Evolutionary conservation across 2,329 filamentous ascomycete genomes (phyloP), one percentile per base, ranked within the genome.

Genomic region (Aspergillus sp.): DNA sequence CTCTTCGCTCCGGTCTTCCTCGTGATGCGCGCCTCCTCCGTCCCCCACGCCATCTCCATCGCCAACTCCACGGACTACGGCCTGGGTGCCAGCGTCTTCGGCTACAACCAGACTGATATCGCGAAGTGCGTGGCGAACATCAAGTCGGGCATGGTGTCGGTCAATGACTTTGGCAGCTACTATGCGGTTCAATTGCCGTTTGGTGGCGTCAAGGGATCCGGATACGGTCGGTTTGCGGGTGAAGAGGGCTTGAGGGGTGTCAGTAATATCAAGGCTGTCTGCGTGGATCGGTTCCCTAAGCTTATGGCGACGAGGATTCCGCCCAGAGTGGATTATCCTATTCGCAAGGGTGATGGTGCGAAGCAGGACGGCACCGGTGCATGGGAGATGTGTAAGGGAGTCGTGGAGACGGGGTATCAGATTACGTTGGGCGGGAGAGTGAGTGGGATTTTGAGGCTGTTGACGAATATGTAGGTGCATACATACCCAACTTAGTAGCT

Each of bases 141-240:
- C 55, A 86, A 89, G 63, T 88, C 90, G 0, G 95, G 95, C 48
- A 97, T 97, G 90, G 91, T 98, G 0, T 88, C 92, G 23, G 86
- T 99, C 67, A 99, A 99, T 74, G 95, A 99, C 79, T 99, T 99
- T 72, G 95, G 89, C 19, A 89, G 88, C 28, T 97, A 88, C 76
- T 99, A 99, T 73, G 92, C 94, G 55, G 93, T 96, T 7, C 92
- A 97, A 77, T 80, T 99, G 41, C 95, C 95, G 0, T 99, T 99
- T 76, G 95, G 95, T 39, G 95, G 93, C 57, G 87, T 91, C n/a
- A 87, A 86, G 60, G 94, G 92, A 1, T 96, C 91, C 23, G 95
- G 91, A 0, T 98, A 98, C 74, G 95, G 95, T 1, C 85, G 94
- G 2, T 99, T 99, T 77, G 94, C 92, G 0, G 95, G 92, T 23